These are phyloP conservation scores for Wallacemonas sp. DNA, from an alignment of 208 protist species.

Conservation along the genomic window DNA sequence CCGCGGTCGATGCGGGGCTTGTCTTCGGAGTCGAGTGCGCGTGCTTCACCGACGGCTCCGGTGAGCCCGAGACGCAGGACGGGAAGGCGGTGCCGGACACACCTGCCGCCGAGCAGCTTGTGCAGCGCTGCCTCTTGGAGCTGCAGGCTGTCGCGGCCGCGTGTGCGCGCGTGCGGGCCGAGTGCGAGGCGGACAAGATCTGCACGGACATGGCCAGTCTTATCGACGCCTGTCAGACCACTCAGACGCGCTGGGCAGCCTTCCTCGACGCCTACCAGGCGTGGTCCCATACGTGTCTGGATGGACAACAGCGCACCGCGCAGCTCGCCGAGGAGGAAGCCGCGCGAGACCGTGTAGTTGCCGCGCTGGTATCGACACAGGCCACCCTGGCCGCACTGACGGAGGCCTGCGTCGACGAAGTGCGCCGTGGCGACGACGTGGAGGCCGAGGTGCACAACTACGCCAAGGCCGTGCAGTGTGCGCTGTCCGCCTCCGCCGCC, in stretches of 20 bases:
- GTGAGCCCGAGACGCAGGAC: not conserved
- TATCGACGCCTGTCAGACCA: not conserved
- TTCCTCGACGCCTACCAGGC: slow-evolving; percentile 9
- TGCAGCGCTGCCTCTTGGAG: not conserved
- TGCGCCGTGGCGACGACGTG: not conserved
- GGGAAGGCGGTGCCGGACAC: too few relatives aligned
- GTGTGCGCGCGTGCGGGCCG: not conserved
- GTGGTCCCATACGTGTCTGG: not conserved
- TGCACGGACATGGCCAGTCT: not conserved
- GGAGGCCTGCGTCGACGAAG: slow-evolving; percentile 1
- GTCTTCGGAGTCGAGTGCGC: not conserved
- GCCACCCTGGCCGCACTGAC: not conserved
- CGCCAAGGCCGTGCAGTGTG: slow-evolving; percentile 13
- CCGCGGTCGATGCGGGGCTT: too few relatives aligned
- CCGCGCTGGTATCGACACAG: slow-evolving; percentile 5
- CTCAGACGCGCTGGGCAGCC: not conserved
- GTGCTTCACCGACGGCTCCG: not conserved
- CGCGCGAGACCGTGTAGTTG: not conserved
- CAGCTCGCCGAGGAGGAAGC: slow-evolving; percentile 9
- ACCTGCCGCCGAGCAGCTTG: not conserved
- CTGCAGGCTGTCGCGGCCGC: not conserved
- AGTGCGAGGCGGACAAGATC: not conserved
- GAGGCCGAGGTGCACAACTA: slow-evolving; percentile 17
- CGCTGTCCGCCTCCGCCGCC: slow-evolving; percentile 12
- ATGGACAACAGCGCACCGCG: not conserved